Base-by-base conservation (phyloP, 805 yeast species). In the Helenozyma baotianmanensis region DNA sequence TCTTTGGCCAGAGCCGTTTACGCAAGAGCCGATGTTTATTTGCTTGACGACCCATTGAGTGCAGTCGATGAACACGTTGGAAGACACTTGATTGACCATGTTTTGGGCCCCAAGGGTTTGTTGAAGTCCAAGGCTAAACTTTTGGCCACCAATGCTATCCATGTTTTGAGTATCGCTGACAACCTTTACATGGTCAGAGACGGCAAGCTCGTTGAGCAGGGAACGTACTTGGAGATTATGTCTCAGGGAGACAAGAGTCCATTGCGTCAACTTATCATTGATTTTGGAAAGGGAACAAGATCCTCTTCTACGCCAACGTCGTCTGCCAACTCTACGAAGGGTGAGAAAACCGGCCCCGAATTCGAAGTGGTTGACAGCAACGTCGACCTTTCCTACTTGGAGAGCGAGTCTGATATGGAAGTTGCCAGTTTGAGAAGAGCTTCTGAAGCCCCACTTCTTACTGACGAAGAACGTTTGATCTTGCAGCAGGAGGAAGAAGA, bases 31-130 rank as follows among this genome's bases (percentile, higher is more conserved):
- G 97, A 92, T 53, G 76, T 92, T 19, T 88, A 86, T 55, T 62
- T 92, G 25, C 62, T 92, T 42, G 98, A 92, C 57, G 98, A 92
- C 60, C 85, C 95, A 8, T 71, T 92, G 39, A 82, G 95, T 55
- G 98, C 98, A 16, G 98, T 92, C 25, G 98, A 92, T 61, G 97
- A 88, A 49, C 98, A 92, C 56, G 98, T 92, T 42, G 90, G 96
- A 9, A 78, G 77, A 44, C 95, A 87, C 52, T 68, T 92, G 48
- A 79, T 84, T 45, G 80, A 79, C 45, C 79, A 83, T 51, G 96
- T 89, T 14, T 67, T 89, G 36, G 94, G 96, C 14, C 77, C 86
- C 11, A 62, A 73, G 21, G 97, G 97, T 40, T 65, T 89, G 44
- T 64, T 89, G 47, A 74, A 76, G 25, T 51, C 83, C 18, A 87